Percentiles rank a stretch among this genome's conserved stretches.
phyloP scores from a whole-genome alignment of 78 protist species.

The Monocercomonoides exilis region DNA sequence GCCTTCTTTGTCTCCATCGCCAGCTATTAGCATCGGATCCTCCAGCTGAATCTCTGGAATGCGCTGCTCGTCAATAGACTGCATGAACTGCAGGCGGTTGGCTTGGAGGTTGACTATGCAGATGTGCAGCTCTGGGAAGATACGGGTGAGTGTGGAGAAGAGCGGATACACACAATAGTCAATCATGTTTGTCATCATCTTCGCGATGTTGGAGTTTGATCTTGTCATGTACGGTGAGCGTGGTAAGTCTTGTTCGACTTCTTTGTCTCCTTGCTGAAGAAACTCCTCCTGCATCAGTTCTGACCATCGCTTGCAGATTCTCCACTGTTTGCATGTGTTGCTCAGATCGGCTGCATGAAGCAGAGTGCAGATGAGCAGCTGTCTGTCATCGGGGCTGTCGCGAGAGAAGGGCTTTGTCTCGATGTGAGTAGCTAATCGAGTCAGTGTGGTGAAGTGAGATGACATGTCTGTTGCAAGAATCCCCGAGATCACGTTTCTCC shows the following conservation, averaged over 20 bases:
- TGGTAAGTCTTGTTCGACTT: not conserved
- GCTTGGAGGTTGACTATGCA: conserved; percentile 10
- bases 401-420: conserved; percentile 10
- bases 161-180: not conserved
- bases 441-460: conserved; percentile 5
- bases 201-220: not conserved
- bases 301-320: not conserved
- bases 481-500: not conserved
- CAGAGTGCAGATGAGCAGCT: not conserved
- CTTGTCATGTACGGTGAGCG: conserved; percentile 8
- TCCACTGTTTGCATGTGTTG: conserved; percentile 6
- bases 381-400: conserved; percentile 13
- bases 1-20: not conserved
- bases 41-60: not conserved
- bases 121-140: not conserved
- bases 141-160: not conserved
- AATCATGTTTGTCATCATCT: not conserved
- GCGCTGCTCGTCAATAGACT: not conserved
- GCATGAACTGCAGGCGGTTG: conserved; percentile 1
- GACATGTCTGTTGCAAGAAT: conserved; percentile 11
- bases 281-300: conserved; percentile 12
- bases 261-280: not conserved
- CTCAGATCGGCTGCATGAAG: conserved; percentile 1
- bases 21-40: not conserved
- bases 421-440: conserved; percentile 5